phyloP scores from a whole-genome alignment of 257 asterid species.

The Solanum chiquidenum region DNA sequence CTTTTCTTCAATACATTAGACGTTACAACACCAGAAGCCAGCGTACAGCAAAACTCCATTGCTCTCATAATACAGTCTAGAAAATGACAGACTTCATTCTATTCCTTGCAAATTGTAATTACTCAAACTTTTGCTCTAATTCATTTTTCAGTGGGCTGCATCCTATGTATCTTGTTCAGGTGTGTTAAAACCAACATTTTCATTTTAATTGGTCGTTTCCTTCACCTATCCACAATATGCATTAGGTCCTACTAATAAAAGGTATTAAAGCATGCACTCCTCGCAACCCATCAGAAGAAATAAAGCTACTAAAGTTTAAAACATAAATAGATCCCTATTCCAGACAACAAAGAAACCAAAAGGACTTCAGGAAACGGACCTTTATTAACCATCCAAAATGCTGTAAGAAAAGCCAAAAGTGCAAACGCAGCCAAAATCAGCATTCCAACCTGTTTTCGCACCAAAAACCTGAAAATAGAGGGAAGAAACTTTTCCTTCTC shows the following conservation, averaged over 20 bases:
- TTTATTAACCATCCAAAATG: conserved; percentile 50
- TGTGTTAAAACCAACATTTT: neutral
- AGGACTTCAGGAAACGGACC: conserved; percentile 28
- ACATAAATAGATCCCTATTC: neutral
- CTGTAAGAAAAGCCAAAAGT: conserved; percentile 45
- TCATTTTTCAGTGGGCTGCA: neutral
- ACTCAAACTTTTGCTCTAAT: neutral
- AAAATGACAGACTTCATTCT: neutral
- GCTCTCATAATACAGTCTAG: neutral
- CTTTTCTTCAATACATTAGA: neutral
- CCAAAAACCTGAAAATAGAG: conserved; percentile 39
- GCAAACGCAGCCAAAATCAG: conserved; percentile 61
- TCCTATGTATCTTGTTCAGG: neutral
- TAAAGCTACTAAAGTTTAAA: neutral
- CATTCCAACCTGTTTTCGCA: conserved; percentile 67
- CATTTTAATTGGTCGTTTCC: neutral
- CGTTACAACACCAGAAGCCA: neutral
- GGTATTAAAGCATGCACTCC: neutral
- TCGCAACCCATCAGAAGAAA: neutral
- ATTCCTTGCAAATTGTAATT: neutral
- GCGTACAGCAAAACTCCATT: neutral
- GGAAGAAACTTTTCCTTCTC: conserved; percentile 58
- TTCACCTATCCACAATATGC: neutral
- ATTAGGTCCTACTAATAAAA: neutral
- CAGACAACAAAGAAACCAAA: neutral